Conservation (phyloP, 345 rosid species). For the Mercurialis annua region DNA sequence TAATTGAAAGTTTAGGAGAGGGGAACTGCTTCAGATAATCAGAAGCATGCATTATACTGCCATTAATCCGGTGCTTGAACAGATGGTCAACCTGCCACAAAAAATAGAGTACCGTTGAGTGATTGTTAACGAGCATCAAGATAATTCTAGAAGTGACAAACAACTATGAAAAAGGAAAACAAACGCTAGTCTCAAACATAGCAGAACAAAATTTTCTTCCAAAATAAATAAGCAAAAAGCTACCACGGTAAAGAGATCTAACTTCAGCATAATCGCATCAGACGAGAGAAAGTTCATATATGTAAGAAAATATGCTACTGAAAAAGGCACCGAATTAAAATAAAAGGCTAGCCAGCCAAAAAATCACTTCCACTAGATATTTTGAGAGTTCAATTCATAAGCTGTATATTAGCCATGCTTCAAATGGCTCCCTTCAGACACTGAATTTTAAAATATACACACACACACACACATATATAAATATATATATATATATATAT, state of each 20-base stretch:
- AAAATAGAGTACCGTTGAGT: not conserved
- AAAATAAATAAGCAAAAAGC: not conserved
- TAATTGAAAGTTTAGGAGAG: conserved; percentile 77
- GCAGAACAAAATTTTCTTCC: not conserved
- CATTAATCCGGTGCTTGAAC: conserved; percentile 92
- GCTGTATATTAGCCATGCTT: not conserved
- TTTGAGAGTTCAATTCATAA: not conserved
- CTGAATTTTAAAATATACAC: not conserved
- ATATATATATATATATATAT: too few relatives aligned
- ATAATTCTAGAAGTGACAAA: not conserved
- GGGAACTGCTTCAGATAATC: conserved; percentile 91
- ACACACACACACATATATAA: too few relatives aligned
- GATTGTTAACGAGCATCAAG: not conserved
- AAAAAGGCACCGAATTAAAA: not conserved
- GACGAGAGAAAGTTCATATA: not conserved
- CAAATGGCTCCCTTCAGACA: not conserved
- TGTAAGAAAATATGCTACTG: not conserved
- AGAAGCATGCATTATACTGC: conserved; percentile 80
- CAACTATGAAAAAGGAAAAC: not conserved
- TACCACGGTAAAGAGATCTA: not conserved
- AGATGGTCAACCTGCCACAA: conserved; percentile 85
- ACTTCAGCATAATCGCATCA: not conserved
- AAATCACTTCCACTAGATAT: not conserved
- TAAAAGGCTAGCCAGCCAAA: not conserved
- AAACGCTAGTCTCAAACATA: not conserved